A percentile compares a stretch with the other conserved stretches of the same genome.
phyloP scores from a whole-genome alignment of 176 grass and related monocot genomes.

The Zea mays region Zm-B73-REFERENCE-NAM-5.0 NC_050100.1:186158001-186158500 shows the following conservation, averaged over 20 bases:
- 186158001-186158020: too few relatives aligned
- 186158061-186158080: too few relatives aligned
- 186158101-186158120: too few relatives aligned
- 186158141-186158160: too few relatives aligned
- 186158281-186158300: too few relatives aligned
- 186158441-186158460: not conserved
- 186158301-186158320: not conserved
- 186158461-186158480: constrained; percentile 1
- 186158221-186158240: not conserved
- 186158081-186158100: too few relatives aligned
- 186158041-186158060: too few relatives aligned
- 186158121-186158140: too few relatives aligned
- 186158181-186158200: not conserved
- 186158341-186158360: not conserved
- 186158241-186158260: not conserved
- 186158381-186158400: constrained; percentile 19
- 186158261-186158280: too few relatives aligned
- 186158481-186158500: not conserved
- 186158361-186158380: constrained; percentile 4
- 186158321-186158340: not conserved
- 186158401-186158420: constrained; percentile 21
- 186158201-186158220: not conserved
- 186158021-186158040: too few relatives aligned
- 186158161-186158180: not conserved
- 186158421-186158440: constrained; percentile 32